Base-by-base conservation (phyloP, 768 basidiomycete species). In the Kwoniella shandongensis region DNA sequence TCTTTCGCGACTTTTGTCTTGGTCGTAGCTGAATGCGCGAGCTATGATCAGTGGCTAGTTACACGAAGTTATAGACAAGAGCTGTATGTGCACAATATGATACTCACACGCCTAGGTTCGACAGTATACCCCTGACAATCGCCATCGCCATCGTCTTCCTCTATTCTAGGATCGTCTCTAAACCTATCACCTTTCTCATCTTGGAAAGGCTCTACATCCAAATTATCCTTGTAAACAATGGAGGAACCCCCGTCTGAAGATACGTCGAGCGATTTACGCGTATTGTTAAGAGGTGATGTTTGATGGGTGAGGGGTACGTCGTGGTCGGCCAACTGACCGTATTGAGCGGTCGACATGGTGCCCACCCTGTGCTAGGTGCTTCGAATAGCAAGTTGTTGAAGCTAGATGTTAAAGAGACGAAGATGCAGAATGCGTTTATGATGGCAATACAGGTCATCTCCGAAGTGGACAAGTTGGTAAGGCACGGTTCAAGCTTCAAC, bases 1-100 rank as follows among this genome's bases (percentile, higher is more conserved):
- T 82, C 58, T 80, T 81, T 51, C 85, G 46, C 10, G 64, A 66
- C 25, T 65, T 59, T 51, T 66, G 63, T 8, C 67, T 36, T 29
- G 63, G 58, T 25, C 62, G 61, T 11, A 67, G 59, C 65, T 67
- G 23, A 22, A 58, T 27, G 44, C 65, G 26, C 8, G 47, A 51
- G 52, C 59, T 50, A 13, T 30, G 27, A 20, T 40, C 17, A 32
- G 32, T 41, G 32, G 47, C 38, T 29, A 36, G 15, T 6, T n/a
- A 17, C 17, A 17, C 6, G n/a, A 42, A 23, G 40, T n/a, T n/a
- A n/a, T n/a, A n/a, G n/a, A n/a, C n/a, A n/a, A n/a, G n/a, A n/a
- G n/a, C n/a, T n/a, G n/a, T n/a, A n/a, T n/a, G n/a, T n/a, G n/a
- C n/a, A n/a, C n/a, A 13, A 32, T 6, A 6, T 32, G 32, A 32